Conservation (phyloP, 306 rosid species). For the Vachellia collinsii region DNA sequence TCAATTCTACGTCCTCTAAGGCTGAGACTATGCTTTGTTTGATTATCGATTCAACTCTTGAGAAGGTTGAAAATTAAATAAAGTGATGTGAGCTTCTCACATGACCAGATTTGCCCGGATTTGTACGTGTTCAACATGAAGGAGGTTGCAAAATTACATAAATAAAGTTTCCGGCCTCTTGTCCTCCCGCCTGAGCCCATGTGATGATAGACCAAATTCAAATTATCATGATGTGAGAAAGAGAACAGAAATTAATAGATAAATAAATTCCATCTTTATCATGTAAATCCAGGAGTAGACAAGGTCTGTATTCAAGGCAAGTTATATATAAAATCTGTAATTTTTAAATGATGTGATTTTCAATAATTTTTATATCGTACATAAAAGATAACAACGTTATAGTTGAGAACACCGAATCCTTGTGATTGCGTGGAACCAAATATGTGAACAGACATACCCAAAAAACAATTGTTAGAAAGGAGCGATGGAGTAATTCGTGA, state of each 20-base stretch:
- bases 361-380: not conserved
- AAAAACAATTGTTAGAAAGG: too few relatives aligned
- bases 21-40: not conserved
- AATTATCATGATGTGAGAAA: not conserved
- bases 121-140: not conserved
- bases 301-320: not conserved
- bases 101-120: conserved; percentile 11
- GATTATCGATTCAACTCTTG: not conserved
- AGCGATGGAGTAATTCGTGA: too few relatives aligned
- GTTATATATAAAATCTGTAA: too few relatives aligned
- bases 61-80: conserved; percentile 24
- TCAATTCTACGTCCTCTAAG: not conserved
- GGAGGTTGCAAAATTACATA: not conserved
- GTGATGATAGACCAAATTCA: not conserved
- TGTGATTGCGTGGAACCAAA: not conserved
- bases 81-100: conserved; percentile 20
- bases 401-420: not conserved
- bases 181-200: too few relatives aligned
- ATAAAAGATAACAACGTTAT: too few relatives aligned
- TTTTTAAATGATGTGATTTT: not conserved
- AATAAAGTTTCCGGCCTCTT: too few relatives aligned
- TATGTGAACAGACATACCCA: not conserved
- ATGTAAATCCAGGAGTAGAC: not conserved
- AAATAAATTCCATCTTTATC: not conserved
- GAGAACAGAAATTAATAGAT: not conserved